Base-by-base conservation (phyloP, 495 filamentous ascomycete species). In the Corynascus novoguineensis region DNA sequence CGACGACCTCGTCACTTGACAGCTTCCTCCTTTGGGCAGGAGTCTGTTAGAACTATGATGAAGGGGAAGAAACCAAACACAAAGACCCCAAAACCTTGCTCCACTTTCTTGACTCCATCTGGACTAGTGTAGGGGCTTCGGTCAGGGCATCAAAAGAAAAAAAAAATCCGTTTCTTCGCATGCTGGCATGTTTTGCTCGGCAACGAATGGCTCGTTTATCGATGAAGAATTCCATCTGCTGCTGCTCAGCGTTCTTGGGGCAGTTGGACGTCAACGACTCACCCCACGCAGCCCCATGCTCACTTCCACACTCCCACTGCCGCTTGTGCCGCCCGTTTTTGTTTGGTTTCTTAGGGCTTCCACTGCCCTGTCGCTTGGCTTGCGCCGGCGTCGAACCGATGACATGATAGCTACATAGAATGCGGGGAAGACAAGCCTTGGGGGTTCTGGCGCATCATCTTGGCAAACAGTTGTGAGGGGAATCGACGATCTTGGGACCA, bases 11-110 rank as follows among this genome's bases (percentile, higher is more conserved):
- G 55, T 51, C 41, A 38, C 53, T 32, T 17, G 53, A 49, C 44
- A 49, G 53, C 53, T 49, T 40, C 34, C 53, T 50, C 24, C 34
- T 40, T 56, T 50, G 53, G 53, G 53, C 53, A 54, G 9, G 38
- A 53, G 24, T 37, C 44, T 25, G 44, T 40, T 40, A 32, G 9
- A 45, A 19, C 22, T 31, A 55, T 24, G 53, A 35, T 37, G 24
- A 25, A 29, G 28, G 1, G n/a, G 17, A 9, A 8, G 29, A 35
- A 45, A 34, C 22, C n/a, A 44, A 45, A 45, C 51, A 50, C 47
- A 52, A 52, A n/a, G 41, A 41, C 11, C 21, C 22, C 8, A 17
- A 28, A 34, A 19, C 34, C 51, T 19, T 42, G 49, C n/a, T 10
- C 41, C 52, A 46, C 40, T 9, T 12, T 9, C 41, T 24, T 27